These are phyloP conservation scores for Beauveria bassiana DNA, from an alignment of 2,329 filamentous ascomycete species.

Conservation along the genomic window DNA sequence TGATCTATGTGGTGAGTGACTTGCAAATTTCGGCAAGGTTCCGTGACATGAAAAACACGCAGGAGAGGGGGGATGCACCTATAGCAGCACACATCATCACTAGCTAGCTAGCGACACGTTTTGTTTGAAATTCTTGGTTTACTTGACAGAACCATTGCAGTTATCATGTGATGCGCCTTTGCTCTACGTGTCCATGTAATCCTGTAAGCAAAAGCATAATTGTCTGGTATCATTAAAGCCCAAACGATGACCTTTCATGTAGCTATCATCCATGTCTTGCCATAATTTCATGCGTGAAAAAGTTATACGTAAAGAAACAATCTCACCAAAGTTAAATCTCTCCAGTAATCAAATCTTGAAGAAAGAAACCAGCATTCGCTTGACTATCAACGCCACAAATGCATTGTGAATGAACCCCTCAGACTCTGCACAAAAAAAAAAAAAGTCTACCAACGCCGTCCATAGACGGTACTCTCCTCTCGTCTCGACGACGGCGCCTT, in stretches of 20 bases:
- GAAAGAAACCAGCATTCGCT: not conserved
- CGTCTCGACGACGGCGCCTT: constrained; percentile 20
- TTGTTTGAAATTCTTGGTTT: not conserved
- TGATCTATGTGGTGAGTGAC: not conserved
- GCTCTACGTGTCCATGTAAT: not conserved
- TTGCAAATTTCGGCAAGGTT: not conserved
- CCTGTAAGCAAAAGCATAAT: not conserved
- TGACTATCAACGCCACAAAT: not conserved
- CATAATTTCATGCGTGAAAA: not conserved
- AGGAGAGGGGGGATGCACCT: not conserved
- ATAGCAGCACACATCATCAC: not conserved
- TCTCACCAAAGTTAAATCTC: not conserved
- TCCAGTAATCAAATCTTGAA: not conserved
- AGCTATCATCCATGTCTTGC: not conserved
- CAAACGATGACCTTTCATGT: not conserved
- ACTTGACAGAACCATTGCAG: not conserved
- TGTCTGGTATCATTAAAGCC: not conserved
- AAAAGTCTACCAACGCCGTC: constrained; percentile 30
- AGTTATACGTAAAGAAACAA: not conserved
- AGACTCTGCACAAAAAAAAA: not conserved
- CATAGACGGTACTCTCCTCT: constrained; percentile 33
- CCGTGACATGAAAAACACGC: not conserved
- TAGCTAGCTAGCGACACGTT: constrained; percentile 8
- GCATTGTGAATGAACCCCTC: not conserved
- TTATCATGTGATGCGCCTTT: not conserved